Percentiles rank a stretch among this genome's conserved stretches.
Conservation (phyloP, 78 protist genomes). For the Protostelium mycophagum region DNA sequence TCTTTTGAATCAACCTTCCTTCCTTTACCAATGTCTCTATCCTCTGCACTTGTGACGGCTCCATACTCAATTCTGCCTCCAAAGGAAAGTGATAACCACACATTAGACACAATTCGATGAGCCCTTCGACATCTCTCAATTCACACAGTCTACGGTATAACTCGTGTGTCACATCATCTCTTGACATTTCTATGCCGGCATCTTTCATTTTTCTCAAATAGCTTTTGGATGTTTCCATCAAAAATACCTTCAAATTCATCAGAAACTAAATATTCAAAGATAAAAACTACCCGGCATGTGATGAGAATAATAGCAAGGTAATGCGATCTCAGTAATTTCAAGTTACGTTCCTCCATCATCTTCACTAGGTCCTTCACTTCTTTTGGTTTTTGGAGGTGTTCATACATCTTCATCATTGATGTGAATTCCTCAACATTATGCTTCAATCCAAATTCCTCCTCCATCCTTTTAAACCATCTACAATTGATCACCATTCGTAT, state of each 20-base stretch:
- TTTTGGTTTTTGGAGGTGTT: background rate
- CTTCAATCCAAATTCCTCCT: background rate
- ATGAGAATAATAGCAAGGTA: background rate
- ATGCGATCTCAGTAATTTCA: background rate
- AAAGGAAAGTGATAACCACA: background rate
- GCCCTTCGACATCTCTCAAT: background rate
- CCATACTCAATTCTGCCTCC: background rate
- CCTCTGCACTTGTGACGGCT: background rate
- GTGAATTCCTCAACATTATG: background rate
- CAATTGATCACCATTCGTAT: background rate
- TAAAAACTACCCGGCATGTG: background rate
- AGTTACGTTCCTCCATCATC: background rate
- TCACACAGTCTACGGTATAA: background rate
- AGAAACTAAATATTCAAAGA: too few relatives aligned
- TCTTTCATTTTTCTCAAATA: background rate
- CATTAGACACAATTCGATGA: background rate
- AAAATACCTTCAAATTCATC: background rate
- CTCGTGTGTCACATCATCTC: background rate
- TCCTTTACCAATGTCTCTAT: background rate
- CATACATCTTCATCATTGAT: background rate
- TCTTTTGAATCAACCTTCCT: background rate
- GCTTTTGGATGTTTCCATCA: background rate
- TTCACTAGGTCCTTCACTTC: background rate
- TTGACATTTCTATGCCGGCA: background rate
- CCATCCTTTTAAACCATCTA: background rate